A percentile compares a stretch with the other conserved stretches of the same genome.
phyloP scores from a whole-genome alignment of 768 basidiomycete species.

The Cubamyces sp. region DNA sequence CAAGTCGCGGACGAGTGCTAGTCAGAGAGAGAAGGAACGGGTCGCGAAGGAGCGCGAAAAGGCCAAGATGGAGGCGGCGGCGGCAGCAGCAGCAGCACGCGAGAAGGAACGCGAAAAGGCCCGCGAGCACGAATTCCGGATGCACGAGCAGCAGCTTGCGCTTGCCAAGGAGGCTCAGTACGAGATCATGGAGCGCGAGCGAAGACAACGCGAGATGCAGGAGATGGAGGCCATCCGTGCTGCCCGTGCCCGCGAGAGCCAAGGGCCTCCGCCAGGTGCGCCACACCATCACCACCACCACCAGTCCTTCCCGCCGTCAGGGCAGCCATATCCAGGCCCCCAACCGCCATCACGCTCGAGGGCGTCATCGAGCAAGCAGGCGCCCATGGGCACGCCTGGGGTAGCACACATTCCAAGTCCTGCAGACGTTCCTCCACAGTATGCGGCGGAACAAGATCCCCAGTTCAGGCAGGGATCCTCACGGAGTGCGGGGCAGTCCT shows the following conservation, averaged over 20 bases:
- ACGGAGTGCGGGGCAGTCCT: slow-evolving; percentile 19
- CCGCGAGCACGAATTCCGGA: slow-evolving; percentile 20
- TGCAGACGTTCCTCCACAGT: slow-evolving; percentile 21
- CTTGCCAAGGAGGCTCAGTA: slow-evolving; percentile 27
- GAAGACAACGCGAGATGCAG: slow-evolving; percentile 31
- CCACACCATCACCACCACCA: slow-evolving; percentile 30
- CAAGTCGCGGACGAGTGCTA: slow-evolving; percentile 30
- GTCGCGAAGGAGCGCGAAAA: slow-evolving; percentile 4
- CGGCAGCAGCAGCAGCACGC: slow-evolving; percentile 25
- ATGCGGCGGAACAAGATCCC: slow-evolving; percentile 20
- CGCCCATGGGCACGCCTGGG: slow-evolving; percentile 5
- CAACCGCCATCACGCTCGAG: slow-evolving; percentile 6
- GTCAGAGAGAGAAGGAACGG: slow-evolving; percentile 27
- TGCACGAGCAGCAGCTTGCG: slow-evolving; percentile 23
- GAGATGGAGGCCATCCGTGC: slow-evolving; percentile 32
- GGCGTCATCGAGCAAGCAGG: slow-evolving; percentile 18
- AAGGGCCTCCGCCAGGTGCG: slow-evolving; percentile 6
- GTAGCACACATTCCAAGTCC: background rate
- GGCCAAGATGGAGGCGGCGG: slow-evolving; percentile 27
- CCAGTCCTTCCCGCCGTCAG: slow-evolving; percentile 21
- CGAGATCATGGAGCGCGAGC: slow-evolving; percentile 23
- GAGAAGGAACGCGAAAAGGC: slow-evolving; percentile 13
- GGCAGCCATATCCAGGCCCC: slow-evolving; percentile 2
- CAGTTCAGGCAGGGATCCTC: slow-evolving; percentile 25
- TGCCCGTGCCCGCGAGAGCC: slow-evolving; percentile 12